Evolutionary conservation across 1,284 basidiomycete species (phyloP), one percentile per base, ranked within the genome.

Genomic region (Trametes versicolor): DNA sequence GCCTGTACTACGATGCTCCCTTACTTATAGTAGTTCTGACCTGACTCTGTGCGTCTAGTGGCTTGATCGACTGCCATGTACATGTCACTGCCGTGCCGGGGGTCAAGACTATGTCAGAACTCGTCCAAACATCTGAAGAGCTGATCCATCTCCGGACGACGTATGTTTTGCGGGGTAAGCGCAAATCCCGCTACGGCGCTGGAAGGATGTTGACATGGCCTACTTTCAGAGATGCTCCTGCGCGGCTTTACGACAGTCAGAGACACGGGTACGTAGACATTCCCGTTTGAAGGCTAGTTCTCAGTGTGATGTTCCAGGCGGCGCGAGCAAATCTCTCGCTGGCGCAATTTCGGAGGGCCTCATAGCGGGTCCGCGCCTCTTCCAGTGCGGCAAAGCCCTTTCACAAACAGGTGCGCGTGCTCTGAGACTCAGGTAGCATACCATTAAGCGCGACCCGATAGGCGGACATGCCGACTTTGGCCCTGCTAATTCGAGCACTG

Each of bases 161-260:
- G 3, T 82, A 81, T 56, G 76, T 80, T 2, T 68, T 83, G 21
- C 77, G 77, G 70, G 73, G 80, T 75, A 6, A 36, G 66, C 43
- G 13, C 17, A 8, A 13, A 41, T 27, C 23, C n/a, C 8, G 34
- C 7, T 2, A 4, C 32, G 9, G 23, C 32, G 19, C 58, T 27
- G 39, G 29, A 7, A 10, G 29, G n/a, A 36, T 5, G 4, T 19
- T 32, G 23, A 49, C 17, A 12, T 10, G 37, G 32, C 13, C 23
- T 15, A 5, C 41, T 4, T 43, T 4, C 8, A 77, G 80, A 80
- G 62, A 84, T 84, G 82, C 77, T 84, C 2, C 60, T 75, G 15
- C 73, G 82, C 27, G 83, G 83, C 0, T 85, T 84, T 69, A 85
- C 83, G 0, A 83, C 82, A 3, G 81, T 83, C 19, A 77, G 83